These are phyloP conservation scores for Trametes punicea DNA, from an alignment of 768 basidiomycete species.

Conservation along the genomic window DNA sequence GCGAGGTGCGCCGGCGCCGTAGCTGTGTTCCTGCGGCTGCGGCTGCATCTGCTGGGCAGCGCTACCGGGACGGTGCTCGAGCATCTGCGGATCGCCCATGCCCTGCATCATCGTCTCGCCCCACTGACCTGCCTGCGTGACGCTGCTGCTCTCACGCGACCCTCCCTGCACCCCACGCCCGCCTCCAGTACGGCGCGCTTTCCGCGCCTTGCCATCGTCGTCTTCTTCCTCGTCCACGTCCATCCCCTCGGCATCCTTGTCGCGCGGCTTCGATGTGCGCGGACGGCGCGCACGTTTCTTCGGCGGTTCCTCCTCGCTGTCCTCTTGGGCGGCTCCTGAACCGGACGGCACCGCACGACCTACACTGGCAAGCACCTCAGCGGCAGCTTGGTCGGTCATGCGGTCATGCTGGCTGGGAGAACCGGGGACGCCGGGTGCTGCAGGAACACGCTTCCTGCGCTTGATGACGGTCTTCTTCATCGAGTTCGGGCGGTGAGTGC, in stretches of 20 bases:
- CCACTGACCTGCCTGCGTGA: conserved; percentile 16
- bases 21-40: conserved; percentile 16
- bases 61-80: conserved; percentile 13
- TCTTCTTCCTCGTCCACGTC: conserved; percentile 50
- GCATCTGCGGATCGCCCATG: conserved; percentile 15
- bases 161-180: background rate
- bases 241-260: conserved; percentile 39
- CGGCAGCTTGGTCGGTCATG: conserved; percentile 83
- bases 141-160: conserved; percentile 13
- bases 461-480: conserved; percentile 99
- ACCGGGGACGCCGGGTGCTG: conserved; percentile 47
- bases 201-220: conserved; percentile 17
- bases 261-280: conserved; percentile 33
- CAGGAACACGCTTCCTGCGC: conserved; percentile 94
- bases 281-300: conserved; percentile 49
- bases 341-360: conserved; percentile 48
- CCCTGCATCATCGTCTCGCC: conserved; percentile 22
- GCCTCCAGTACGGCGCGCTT: conserved; percentile 1
- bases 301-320: conserved; percentile 45
- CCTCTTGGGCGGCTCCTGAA: conserved; percentile 42
- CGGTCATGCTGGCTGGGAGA: conserved; percentile 39
- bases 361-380: conserved; percentile 84
- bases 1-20: conserved; percentile 25
- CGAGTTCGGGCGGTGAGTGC: conserved; percentile 92
- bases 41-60: background rate